Evolutionary conservation across 108 stramenopile species (phyloP).

Genomic region (Nitzschia inconspicua): DNA sequence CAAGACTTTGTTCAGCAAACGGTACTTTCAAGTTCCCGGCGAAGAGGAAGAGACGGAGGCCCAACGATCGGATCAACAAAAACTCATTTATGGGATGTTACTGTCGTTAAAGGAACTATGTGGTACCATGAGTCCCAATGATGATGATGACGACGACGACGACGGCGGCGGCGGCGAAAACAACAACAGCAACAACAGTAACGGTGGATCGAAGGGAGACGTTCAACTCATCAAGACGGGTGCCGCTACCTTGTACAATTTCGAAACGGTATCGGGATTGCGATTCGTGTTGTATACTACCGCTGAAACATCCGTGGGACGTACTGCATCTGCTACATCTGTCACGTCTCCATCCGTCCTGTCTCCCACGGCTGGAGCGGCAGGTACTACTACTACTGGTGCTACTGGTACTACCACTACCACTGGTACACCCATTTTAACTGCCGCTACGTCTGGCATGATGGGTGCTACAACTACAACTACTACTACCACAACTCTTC

Average conservation of each 20-base stretch:
- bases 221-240: constrained; percentile 81
- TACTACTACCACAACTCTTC: neutral
- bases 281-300: constrained; percentile 82
- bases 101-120: constrained; percentile 79
- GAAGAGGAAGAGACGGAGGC: constrained; percentile 48
- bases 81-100: constrained; percentile 89
- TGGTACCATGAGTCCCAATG: constrained; percentile 65
- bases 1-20: constrained; percentile 84
- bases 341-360: no score
- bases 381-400: neutral
- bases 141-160: no score
- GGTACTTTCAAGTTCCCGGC: constrained; percentile 39
- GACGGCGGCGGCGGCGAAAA: no score
- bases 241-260: constrained; percentile 74
- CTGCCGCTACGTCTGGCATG: neutral
- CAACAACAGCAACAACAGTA: no score
- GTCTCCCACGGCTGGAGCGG: no score
- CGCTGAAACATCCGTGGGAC: constrained; percentile 21
- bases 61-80: constrained; percentile 76
- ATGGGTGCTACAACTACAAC: neutral
- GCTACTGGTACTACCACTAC: neutral
- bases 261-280: constrained; percentile 78
- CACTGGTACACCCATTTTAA: neutral
- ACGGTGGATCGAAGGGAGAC: constrained; percentile 24
- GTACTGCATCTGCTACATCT: no score